Evolutionary conservation across 164 flowering plant genomes (phyloP).

Genomic region (Magnolia officinalis): DNA sequence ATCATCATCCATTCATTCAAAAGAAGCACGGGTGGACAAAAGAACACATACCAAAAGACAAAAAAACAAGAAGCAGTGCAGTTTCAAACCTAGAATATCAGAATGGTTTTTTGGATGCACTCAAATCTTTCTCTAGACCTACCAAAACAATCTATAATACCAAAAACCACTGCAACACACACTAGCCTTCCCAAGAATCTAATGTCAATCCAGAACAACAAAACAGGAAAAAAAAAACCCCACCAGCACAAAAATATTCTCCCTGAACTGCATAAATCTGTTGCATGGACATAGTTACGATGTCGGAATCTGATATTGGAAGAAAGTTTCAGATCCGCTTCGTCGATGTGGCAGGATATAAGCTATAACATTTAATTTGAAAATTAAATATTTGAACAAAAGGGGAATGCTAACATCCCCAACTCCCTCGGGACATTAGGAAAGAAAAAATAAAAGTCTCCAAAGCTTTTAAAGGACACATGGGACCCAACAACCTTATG

Average conservation of each 20-base stretch:
- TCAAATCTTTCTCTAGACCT: too few species aligned
- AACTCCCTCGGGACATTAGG: too few species aligned
- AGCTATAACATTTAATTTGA: too few species aligned
- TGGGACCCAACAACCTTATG: too few species aligned
- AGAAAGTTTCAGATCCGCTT: too few species aligned
- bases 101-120: not conserved
- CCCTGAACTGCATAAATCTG: not conserved
- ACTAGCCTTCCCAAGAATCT: not conserved
- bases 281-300: not conserved
- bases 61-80: not conserved
- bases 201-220: not conserved
- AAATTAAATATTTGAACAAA: too few species aligned
- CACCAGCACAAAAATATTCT: not conserved
- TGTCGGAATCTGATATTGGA: too few species aligned
- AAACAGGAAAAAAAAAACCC: too few species aligned
- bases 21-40: not conserved
- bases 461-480: too few species aligned
- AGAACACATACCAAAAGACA: not conserved
- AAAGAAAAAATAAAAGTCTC: too few species aligned
- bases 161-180: not conserved
- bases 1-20: not conserved
- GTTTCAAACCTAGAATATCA: not conserved
- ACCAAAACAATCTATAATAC: not conserved
- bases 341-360: too few species aligned
- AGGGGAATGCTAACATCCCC: too few species aligned